Percentiles rank a stretch among this genome's conserved stretches.
phyloP scores from a whole-genome alignment of 192 early-diverging fungal genomes.

The Podochytrium sp. region DNA sequence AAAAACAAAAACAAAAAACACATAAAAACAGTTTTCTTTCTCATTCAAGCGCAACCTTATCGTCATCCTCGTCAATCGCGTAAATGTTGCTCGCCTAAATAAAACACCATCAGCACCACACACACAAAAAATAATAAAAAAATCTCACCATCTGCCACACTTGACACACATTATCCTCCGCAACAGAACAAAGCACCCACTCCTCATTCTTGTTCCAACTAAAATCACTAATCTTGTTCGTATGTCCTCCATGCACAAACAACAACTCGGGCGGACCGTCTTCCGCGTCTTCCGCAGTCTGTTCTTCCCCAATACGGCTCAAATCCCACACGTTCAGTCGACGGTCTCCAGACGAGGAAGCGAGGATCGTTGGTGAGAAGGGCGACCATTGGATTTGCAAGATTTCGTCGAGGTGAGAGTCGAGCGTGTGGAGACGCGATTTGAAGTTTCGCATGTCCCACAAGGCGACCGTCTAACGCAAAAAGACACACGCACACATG shows the following conservation, averaged over 20 bases:
- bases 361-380: slow-evolving; percentile 87
- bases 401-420: slow-evolving; percentile 89
- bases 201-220: slow-evolving; percentile 93
- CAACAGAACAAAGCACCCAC: slow-evolving; percentile 92
- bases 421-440: slow-evolving; percentile 80
- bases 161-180: slow-evolving; percentile 97
- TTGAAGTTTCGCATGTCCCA: slow-evolving; percentile 97
- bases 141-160: slow-evolving; percentile 92
- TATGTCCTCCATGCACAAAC: slow-evolving; percentile 99
- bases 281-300: slow-evolving; percentile 93
- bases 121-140: not conserved
- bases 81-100: slow-evolving; percentile 61
- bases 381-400: slow-evolving; percentile 94
- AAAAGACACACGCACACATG: too few species aligned
- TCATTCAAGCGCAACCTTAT: slow-evolving; percentile 3
- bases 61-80: slow-evolving; percentile 32
- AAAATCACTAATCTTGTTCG: slow-evolving; percentile 94
- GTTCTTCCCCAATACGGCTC: slow-evolving; percentile 91
- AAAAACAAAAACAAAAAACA: not conserved
- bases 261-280: slow-evolving; percentile 96
- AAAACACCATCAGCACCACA: not conserved
- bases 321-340: slow-evolving; percentile 95
- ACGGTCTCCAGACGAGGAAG: slow-evolving; percentile 87
- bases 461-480: slow-evolving; percentile 75
- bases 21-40: not conserved